Conservation (phyloP, 352 stramenopile genomes). For the Globisporangium heterothallicum region DNA sequence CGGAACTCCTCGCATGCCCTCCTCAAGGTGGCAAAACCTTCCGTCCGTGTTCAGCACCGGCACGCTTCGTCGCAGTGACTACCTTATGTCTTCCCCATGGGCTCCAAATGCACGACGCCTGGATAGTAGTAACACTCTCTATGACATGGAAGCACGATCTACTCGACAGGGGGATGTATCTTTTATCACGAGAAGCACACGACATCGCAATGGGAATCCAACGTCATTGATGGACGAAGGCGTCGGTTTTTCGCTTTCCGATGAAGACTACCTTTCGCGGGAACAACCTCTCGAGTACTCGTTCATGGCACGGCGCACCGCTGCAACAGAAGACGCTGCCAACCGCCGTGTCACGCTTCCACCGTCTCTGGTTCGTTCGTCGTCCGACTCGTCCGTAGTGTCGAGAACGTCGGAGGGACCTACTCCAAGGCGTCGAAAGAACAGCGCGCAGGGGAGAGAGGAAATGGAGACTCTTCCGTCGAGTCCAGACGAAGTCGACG, state of each 20-base stretch:
- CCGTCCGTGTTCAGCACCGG: conserved; percentile 21
- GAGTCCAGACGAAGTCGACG: background rate
- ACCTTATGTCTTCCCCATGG: conserved; percentile 48
- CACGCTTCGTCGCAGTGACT: conserved; percentile 27
- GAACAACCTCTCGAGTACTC: conserved; percentile 34
- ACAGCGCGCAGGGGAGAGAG: conserved; percentile 1
- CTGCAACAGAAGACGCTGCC: conserved; percentile 7
- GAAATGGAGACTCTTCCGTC: background rate
- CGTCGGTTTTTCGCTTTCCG: conserved; percentile 48
- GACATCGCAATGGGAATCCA: conserved; percentile 20
- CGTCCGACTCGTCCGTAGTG: conserved; percentile 16
- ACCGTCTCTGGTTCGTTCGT: conserved; percentile 13
- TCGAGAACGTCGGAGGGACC: conserved; percentile 4
- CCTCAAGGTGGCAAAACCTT: conserved; percentile 27
- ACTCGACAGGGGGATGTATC: conserved; percentile 16
- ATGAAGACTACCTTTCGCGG: conserved; percentile 67
- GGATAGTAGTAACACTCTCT: conserved; percentile 11
- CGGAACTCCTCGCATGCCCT: conserved; percentile 20
- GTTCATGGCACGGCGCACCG: conserved; percentile 6
- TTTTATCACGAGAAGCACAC: conserved; percentile 26
- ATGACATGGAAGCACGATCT: conserved; percentile 27
- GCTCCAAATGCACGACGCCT: conserved; percentile 5
- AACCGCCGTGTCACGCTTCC: conserved; percentile 1
- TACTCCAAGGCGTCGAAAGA: conserved; percentile 9
- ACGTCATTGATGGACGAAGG: conserved; percentile 27